Base-by-base conservation (phyloP, 768 basidiomycete species). In the Termitomyces sp. region DNA sequence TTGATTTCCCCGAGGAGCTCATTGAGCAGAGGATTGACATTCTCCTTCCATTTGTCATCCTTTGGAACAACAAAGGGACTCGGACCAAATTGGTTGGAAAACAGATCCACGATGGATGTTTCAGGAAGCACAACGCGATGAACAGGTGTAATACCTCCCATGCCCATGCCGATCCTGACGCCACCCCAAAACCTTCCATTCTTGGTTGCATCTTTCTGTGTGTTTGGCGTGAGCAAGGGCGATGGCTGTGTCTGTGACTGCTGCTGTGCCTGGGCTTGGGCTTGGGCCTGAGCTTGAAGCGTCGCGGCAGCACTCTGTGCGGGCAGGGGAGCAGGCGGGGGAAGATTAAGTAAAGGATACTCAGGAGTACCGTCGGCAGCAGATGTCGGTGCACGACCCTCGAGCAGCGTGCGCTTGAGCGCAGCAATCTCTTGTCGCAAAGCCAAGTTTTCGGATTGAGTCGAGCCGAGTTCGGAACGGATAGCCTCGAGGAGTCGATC, bases 401-500 rank as follows among this genome's bases (percentile, higher is more conserved):
- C 84, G 41, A 93, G 78, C 40, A 93, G 79, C 24, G 86, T 81
- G 54, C 81, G 83, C 74, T 93, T 92, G 64, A 93, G 79, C 3
- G 85, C 76, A 0, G 79, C 72, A 51, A 93, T 85, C 71, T 92
- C 91, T 64, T 89, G 84, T 0, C 90, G 79, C 28, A 97, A 76
- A 4, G 92, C 93, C 18, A 80, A 71, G 68, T 96, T 96, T 75
- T 98, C 94, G 2, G 82, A 84, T 68, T 83, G 82, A 24, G 85
- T 86, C 1, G 82, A 82, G 38, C 90, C 90, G 20, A 97, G 83
- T 68, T 98, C 92, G 14, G 83, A 76, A 52, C 90, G 85, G 70
- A 95, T 92, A 33, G 88, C 88, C 61, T 91, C 89, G 62, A 99
- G 88, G 60, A 98, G 82, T 20, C 83, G 79, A 75, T 99, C 96